Percentiles rank a stretch among this genome's conserved stretches.
Conservation (phyloP, 441 rosid genomes). For the Daphne laureola region DNA sequence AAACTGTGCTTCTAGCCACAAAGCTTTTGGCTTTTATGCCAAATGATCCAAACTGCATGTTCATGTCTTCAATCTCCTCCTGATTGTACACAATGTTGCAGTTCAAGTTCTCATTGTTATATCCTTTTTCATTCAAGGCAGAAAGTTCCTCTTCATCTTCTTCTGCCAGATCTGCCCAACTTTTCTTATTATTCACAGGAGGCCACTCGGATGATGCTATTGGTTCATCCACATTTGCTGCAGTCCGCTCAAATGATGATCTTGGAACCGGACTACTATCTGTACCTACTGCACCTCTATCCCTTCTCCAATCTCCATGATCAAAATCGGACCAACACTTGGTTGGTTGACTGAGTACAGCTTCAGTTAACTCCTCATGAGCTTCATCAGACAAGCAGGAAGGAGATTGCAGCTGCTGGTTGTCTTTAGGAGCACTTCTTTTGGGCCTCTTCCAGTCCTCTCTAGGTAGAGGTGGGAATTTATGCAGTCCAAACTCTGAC, state of each 20-base stretch:
- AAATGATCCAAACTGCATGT: constrained; percentile 22
- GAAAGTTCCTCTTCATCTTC: constrained; percentile 45
- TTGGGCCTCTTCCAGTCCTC: no score
- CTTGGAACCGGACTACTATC: not conserved
- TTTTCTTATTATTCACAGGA: constrained; percentile 28
- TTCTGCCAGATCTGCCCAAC: constrained; percentile 83
- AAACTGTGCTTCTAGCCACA: constrained; percentile 10
- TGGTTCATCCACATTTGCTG: constrained; percentile 1
- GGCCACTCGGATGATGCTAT: constrained; percentile 9
- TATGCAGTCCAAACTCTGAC: not conserved
- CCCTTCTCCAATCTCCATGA: constrained; percentile 16
- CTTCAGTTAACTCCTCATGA: constrained; percentile 3
- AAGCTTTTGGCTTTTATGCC: constrained; percentile 16
- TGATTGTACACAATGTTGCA: constrained; percentile 22
- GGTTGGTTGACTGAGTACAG: constrained; percentile 20
- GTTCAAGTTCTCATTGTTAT: constrained; percentile 37
- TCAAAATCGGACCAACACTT: constrained; percentile 9
- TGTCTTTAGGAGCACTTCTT: no score
- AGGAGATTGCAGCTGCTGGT: no score
- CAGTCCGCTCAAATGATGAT: constrained; percentile 4
- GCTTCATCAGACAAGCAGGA: constrained; percentile 2
- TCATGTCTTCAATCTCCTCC: constrained; percentile 18
- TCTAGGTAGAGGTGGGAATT: not conserved
- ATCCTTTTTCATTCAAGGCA: constrained; percentile 16
- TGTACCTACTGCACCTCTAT: constrained; percentile 11